These are phyloP conservation scores for Trichoderma gracile DNA, from an alignment of 2,329 filamentous ascomycete genomes.

Conservation along the genomic window DNA sequence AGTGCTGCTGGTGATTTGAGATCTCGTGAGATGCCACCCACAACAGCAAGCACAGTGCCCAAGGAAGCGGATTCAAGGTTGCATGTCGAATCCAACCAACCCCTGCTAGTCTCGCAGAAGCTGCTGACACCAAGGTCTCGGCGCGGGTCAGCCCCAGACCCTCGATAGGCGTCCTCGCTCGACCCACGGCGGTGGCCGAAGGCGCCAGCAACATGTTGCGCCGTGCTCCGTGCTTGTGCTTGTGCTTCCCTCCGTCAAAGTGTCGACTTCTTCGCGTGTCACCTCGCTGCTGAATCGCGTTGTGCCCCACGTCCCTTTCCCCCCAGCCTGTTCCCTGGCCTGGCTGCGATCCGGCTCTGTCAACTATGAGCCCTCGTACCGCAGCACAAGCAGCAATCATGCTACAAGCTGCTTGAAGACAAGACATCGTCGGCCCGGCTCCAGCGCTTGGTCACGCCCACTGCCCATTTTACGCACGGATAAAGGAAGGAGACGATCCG, in stretches of 20 bases:
- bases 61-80: conserved; percentile 19
- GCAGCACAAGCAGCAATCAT: neutral
- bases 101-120: conserved; percentile 25
- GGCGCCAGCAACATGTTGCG: conserved; percentile 25
- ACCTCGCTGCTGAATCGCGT: conserved; percentile 24
- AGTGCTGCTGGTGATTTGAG: neutral
- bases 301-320: conserved; percentile 24
- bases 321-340: conserved; percentile 17
- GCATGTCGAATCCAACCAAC: conserved; percentile 14
- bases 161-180: conserved; percentile 20
- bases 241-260: too few species aligned
- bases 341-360: conserved; percentile 5
- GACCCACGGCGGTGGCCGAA: conserved; percentile 26
- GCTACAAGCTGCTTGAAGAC: neutral
- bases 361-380: neutral
- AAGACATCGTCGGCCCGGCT: conserved; percentile 23
- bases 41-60: conserved; percentile 22
- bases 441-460: conserved; percentile 15
- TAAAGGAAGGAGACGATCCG: conserved; percentile 7
- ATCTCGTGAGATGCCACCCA: conserved; percentile 22
- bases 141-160: conserved; percentile 26
- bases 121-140: conserved; percentile 24
- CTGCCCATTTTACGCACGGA: conserved; percentile 16
- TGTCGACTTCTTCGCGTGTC: too few species aligned
- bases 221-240: conserved; percentile 15